Conservation (phyloP, 2,329 filamentous ascomycete species). For the Curvularia spicifera region DNA sequence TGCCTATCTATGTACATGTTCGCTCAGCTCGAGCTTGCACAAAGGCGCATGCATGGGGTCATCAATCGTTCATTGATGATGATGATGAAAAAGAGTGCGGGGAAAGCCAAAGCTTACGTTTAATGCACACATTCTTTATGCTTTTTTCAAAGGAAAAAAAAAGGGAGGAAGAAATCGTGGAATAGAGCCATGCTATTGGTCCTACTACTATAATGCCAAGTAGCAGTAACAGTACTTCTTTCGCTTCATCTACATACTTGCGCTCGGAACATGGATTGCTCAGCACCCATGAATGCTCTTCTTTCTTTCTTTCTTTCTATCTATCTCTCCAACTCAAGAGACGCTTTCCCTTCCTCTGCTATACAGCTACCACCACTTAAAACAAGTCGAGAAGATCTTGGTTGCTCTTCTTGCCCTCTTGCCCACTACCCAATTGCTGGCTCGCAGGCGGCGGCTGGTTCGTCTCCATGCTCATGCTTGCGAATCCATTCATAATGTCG, state of each 20-base stretch:
- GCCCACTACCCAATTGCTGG: constrained; percentile 61
- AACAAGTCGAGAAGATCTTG: constrained; percentile 64
- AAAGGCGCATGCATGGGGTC: too few relatives aligned
- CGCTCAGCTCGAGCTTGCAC: too few relatives aligned
- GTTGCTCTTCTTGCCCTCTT: constrained; percentile 62
- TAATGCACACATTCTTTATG: too few relatives aligned
- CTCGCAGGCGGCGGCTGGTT: constrained; percentile 70
- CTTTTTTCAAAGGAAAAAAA: too few relatives aligned
- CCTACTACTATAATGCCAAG: too few relatives aligned
- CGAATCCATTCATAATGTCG: constrained; percentile 80
- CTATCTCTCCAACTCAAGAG: not conserved
- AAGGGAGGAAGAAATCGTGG: too few relatives aligned
- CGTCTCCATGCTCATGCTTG: constrained; percentile 73
- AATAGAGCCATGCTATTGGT: too few relatives aligned
- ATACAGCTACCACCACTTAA: constrained; percentile 35
- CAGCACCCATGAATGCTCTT: not conserved
- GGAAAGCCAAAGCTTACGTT: too few relatives aligned
- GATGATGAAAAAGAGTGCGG: too few relatives aligned
- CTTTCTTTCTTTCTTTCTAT: too few relatives aligned
- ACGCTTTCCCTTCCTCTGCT: not conserved
- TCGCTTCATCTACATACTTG: not conserved
- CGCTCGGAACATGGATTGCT: not conserved
- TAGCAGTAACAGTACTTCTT: not conserved
- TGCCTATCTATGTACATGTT: too few relatives aligned
- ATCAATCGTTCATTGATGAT: too few relatives aligned